These are phyloP conservation scores for Phytophthora litchii DNA, from an alignment of 352 stramenopile genomes.

Conservation along the genomic window DNA sequence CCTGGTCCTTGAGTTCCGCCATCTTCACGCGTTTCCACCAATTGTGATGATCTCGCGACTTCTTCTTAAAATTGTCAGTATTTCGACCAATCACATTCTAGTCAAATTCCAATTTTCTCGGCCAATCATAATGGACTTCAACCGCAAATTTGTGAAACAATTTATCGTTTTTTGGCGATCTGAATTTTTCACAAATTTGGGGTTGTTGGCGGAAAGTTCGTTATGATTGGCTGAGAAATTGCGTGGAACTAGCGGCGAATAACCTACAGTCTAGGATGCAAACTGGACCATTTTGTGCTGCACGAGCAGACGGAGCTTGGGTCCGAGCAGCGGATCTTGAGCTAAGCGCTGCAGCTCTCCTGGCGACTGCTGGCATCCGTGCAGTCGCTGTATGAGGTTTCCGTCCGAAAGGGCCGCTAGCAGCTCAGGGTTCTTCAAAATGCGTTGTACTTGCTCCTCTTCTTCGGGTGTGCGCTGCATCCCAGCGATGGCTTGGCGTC, in stretches of 20 bases:
- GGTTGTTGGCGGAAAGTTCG: too few species aligned
- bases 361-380: conserved; percentile 46
- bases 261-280: conserved; percentile 5
- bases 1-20: conserved; percentile 67
- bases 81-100: too few species aligned
- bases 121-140: too few species aligned
- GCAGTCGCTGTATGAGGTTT: conserved; percentile 63
- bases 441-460: conserved; percentile 70
- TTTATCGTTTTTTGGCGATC: too few species aligned
- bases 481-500: conserved; percentile 58
- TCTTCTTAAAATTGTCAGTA: not conserved
- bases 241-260: too few species aligned
- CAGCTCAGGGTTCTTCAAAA: conserved; percentile 70
- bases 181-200: too few species aligned
- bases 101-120: too few species aligned
- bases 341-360: conserved; percentile 45
- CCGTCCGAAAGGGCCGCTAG: conserved; percentile 62
- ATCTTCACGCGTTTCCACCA: conserved; percentile 26
- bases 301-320: conserved; percentile 62
- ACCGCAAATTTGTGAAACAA: too few species aligned
- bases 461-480: conserved; percentile 66
- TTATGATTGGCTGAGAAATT: too few species aligned
- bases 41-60: not conserved
- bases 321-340: conserved; percentile 46
- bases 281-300: conserved; percentile 68